Evolutionary conservation across 2,329 filamentous ascomycete genomes (phyloP).

Genomic region (Hysterium pulicare): DNA sequence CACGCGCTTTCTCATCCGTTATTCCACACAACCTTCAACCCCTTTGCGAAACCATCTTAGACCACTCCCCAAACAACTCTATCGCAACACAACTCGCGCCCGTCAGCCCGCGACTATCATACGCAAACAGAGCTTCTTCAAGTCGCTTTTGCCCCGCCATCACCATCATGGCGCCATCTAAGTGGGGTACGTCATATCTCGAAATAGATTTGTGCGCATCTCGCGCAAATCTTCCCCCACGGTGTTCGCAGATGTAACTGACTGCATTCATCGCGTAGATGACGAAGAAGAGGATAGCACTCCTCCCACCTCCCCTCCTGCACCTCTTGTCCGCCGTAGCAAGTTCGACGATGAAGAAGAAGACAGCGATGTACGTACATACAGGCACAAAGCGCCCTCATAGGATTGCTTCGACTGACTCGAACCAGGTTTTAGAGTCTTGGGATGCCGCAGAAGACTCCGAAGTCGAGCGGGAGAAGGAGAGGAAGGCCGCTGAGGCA

Average conservation of each 20-base stretch:
- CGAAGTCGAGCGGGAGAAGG: conserved; percentile 94
- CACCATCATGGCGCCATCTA: conserved; percentile 34
- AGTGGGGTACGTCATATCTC: conserved; percentile 42
- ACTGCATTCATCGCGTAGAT: conserved; percentile 29
- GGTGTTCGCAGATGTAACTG: conserved; percentile 10
- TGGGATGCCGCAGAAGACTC: conserved; percentile 98
- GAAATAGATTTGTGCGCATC: conserved; percentile 15
- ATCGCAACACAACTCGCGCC: conserved; percentile 8
- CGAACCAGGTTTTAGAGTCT: conserved; percentile 75
- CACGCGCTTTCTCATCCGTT: too few relatives aligned
- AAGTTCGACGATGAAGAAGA: conserved; percentile 94
- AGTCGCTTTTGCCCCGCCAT: neutral
- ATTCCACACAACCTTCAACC: neutral
- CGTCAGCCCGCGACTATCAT: neutral
- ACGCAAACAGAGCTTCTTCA: neutral
- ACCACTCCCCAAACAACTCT: conserved; percentile 10
- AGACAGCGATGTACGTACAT: conserved; percentile 69
- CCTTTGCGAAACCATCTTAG: neutral
- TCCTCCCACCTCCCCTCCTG: conserved; percentile 47
- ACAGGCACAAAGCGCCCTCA: too few relatives aligned
- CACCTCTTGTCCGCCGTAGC: conserved; percentile 49
- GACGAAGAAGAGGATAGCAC: conserved; percentile 58
- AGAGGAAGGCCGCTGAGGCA: conserved; percentile 76
- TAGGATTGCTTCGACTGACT: conserved; percentile 26
- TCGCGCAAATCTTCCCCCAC: conserved; percentile 6